Percentiles rank a stretch among this genome's conserved stretches.
These are phyloP conservation scores for Botrytis byssoidea DNA, from an alignment of 2,329 filamentous ascomycete species.

Conservation along the genomic window DNA sequence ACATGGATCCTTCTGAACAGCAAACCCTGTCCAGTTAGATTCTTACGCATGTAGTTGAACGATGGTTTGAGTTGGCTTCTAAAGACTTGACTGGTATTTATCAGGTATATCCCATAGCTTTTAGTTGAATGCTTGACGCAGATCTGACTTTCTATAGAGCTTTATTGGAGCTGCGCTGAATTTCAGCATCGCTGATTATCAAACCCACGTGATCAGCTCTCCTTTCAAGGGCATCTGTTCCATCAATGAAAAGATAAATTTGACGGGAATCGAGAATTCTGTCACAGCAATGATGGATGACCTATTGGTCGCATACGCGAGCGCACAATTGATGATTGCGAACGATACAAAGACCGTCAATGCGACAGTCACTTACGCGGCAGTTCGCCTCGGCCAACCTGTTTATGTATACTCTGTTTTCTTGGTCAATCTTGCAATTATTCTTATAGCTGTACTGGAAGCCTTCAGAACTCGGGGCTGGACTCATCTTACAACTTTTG, in stretches of 20 bases:
- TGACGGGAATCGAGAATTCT: constrained; percentile 15
- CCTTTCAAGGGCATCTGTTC: neutral
- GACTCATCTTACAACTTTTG: neutral
- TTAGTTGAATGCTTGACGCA: too few species aligned
- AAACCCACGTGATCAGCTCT: neutral
- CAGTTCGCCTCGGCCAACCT: constrained; percentile 13
- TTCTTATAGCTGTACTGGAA: constrained; percentile 17
- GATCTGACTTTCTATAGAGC: neutral
- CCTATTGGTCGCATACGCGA: constrained; percentile 38
- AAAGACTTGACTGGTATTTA: constrained; percentile 34
- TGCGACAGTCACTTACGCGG: neutral
- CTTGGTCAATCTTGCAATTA: neutral
- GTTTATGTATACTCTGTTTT: constrained; percentile 16
- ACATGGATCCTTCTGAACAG: too few species aligned
- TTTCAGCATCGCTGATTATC: constrained; percentile 21
- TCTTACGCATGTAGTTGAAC: constrained; percentile 16
- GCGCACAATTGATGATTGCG: constrained; percentile 41
- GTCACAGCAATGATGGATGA: constrained; percentile 25
- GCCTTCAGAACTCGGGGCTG: constrained; percentile 17
- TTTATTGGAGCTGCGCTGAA: constrained; percentile 21
- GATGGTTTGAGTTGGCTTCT: constrained; percentile 26
- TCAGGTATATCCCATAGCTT: neutral
- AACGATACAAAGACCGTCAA: constrained; percentile 4
- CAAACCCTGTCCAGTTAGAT: too few species aligned
- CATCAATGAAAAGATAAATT: constrained; percentile 11